Conservation (phyloP, 495 filamentous ascomycete species). For the Podospora pseudoanserina region DNA sequence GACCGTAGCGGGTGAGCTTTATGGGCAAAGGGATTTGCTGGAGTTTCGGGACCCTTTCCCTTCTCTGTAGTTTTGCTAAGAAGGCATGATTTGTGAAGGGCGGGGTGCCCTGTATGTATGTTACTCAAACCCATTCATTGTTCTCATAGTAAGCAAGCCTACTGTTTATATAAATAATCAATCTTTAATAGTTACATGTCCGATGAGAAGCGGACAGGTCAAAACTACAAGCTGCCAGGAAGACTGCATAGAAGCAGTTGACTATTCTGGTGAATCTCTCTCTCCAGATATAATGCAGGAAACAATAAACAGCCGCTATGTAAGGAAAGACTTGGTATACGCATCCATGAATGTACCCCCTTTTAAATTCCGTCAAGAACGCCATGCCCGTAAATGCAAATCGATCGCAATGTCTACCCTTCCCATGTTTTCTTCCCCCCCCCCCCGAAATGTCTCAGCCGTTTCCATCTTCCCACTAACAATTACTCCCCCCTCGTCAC, state of each 20-base stretch:
- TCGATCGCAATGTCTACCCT: background rate
- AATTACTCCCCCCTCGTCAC: background rate
- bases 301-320: background rate
- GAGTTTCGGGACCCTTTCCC: slow-evolving; percentile 59
- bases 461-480: background rate
- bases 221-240: background rate
- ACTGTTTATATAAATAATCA: background rate
- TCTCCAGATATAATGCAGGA: slow-evolving; percentile 3
- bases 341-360: background rate
- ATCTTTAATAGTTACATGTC: background rate
- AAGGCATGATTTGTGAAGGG: background rate
- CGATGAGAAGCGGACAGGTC: background rate
- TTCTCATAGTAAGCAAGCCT: background rate
- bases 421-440: background rate
- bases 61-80: slow-evolving; percentile 19
- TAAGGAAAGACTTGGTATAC: slow-evolving; percentile 16
- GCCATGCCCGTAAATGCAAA: background rate
- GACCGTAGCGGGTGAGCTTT: slow-evolving; percentile 83
- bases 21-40: slow-evolving; percentile 84
- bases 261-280: background rate
- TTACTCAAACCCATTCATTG: background rate
- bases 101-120: background rate
- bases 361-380: slow-evolving; percentile 12
- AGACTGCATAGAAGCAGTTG: background rate
- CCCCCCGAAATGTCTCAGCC: background rate